These are phyloP conservation scores for Blastocystis sp. DNA, from an alignment of 352 stramenopile genomes.

Conservation along the genomic window DNA sequence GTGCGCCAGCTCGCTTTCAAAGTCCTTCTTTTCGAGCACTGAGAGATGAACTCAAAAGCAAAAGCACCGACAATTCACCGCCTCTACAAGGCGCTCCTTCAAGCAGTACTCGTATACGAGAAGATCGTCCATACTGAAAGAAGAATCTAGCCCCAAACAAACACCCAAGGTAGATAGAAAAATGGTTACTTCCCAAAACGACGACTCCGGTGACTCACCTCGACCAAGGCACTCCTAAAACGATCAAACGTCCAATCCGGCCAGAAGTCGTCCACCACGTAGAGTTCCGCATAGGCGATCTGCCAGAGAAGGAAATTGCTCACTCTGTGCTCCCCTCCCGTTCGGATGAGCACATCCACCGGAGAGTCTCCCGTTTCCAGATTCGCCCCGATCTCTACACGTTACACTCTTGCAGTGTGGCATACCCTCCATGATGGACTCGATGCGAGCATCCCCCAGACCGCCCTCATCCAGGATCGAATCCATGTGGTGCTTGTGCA, in stretches of 20 bases:
- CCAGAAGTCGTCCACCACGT: constrained; percentile 88
- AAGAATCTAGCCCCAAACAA: constrained; percentile 6
- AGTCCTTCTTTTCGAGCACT: not conserved
- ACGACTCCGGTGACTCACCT: constrained; percentile 81
- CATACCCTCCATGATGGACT: constrained; percentile 76
- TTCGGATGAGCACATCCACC: constrained; percentile 89
- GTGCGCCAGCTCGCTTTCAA: not conserved
- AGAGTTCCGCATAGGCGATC: constrained; percentile 88
- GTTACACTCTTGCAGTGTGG: constrained; percentile 51
- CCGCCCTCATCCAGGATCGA: constrained; percentile 76
- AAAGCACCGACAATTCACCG: constrained; percentile 20
- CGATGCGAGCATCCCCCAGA: constrained; percentile 79
- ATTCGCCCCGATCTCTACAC: not conserved
- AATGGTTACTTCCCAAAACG: constrained; percentile 81
- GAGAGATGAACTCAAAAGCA: not conserved
- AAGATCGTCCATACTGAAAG: constrained; percentile 47
- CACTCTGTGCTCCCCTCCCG: constrained; percentile 87
- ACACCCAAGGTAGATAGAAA: not conserved
- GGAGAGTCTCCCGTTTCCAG: constrained; percentile 72
- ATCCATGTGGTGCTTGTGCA: constrained; percentile 71
- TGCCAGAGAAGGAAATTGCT: constrained; percentile 95
- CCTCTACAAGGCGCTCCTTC: constrained; percentile 39
- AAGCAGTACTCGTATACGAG: constrained; percentile 62
- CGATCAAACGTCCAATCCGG: constrained; percentile 83
- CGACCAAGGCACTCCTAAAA: constrained; percentile 76